phyloP scores from a whole-genome alignment of 805 yeast species.

The Teunomyces pallodes region DNA sequence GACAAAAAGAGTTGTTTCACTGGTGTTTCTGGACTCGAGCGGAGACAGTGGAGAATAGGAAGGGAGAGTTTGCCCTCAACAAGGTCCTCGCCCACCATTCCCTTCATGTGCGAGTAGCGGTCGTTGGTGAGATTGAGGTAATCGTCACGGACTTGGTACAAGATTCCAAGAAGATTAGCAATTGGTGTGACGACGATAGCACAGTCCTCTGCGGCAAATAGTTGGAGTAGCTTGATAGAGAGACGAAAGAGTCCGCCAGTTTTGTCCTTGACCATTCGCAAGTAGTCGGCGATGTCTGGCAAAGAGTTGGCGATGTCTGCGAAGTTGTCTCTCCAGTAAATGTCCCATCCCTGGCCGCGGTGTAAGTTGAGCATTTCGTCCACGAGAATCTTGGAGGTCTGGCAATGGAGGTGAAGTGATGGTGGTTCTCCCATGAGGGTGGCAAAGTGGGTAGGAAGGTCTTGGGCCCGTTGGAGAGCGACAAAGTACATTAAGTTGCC shows the following conservation, averaged over 20 bases:
- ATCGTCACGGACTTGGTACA: conserved; percentile 87
- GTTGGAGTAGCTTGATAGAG: conserved; percentile 62
- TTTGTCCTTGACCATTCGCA: conserved; percentile 77
- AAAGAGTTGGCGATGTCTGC: conserved; percentile 10
- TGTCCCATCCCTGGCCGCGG: conserved; percentile 86
- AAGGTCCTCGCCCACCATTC: conserved; percentile 71
- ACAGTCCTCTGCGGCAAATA: conserved; percentile 10
- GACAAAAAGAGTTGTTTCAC: conserved; percentile 12
- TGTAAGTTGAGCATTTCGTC: conserved; percentile 81
- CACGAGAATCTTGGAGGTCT: conserved; percentile 44
- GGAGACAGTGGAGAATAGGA: conserved; percentile 65
- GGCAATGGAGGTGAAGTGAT: conserved; percentile 16
- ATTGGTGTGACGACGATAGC: conserved; percentile 46
- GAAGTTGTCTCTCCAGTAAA: conserved; percentile 75
- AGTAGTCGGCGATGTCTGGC: conserved; percentile 47
- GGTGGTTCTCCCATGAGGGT: conserved; percentile 1
- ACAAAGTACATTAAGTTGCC: conserved; percentile 80
- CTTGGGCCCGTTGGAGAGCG: conserved; percentile 52
- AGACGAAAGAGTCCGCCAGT: conserved; percentile 88
- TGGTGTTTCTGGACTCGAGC: conserved; percentile 15
- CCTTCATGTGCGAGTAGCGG: conserved; percentile 60
- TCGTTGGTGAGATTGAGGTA: conserved; percentile 63
- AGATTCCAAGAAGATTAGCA: conserved; percentile 73
- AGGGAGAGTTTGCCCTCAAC: conserved; percentile 88
- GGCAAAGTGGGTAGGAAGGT: conserved; percentile 12